Evolutionary conservation across 192 early-diverging fungal genomes (phyloP), one percentile per base, ranked within the genome.

Genomic region (Backusella parvicylindrica): DNA sequence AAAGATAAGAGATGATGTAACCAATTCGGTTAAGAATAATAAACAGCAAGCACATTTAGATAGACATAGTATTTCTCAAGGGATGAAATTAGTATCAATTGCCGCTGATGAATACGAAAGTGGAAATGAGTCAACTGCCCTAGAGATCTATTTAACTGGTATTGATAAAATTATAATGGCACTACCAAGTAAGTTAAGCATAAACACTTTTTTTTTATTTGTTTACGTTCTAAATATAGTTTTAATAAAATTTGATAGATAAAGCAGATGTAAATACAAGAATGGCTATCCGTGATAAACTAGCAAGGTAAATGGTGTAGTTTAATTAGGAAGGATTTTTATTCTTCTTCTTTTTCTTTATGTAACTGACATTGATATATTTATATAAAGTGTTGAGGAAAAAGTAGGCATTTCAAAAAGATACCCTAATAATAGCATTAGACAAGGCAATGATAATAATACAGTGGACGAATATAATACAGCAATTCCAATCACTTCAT

Each of bases 401-500:
- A 43, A 68, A 23, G 67, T 75, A 56, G 74, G 74, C 64, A 75
- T 75, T 40, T 67, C 67, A 43, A 69, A 63, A 40, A 31, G 63
- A 74, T 64, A 60, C 53, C 53, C 53, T 2, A 23, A 28, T 26
- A 60, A 60, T 11, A 60, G 12, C 21, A 23, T 28, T 28, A 23
- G n/a, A n/a, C n/a, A 60, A 26, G 11, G 23, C 53, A 56, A 60
- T 60, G 26, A 60, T 28, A 28, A 23, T 26, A 56, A 60, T 6
- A 28, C 26, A 28, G 11, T 13, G 53, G 53, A 60, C 12, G 53
- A 60, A 28, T 40, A 63, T 30, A 64, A 64, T 26, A 26, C 63
- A 26, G 56, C 71, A 47, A 28, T 60, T 23, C 71, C 53, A 18
- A 68, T 86, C 11, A 85, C 82, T 70, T 84, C 85, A 36, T 86